Base-by-base conservation (phyloP, 2,329 filamentous ascomycete genomes). In the Phyllachora maydis region DNA sequence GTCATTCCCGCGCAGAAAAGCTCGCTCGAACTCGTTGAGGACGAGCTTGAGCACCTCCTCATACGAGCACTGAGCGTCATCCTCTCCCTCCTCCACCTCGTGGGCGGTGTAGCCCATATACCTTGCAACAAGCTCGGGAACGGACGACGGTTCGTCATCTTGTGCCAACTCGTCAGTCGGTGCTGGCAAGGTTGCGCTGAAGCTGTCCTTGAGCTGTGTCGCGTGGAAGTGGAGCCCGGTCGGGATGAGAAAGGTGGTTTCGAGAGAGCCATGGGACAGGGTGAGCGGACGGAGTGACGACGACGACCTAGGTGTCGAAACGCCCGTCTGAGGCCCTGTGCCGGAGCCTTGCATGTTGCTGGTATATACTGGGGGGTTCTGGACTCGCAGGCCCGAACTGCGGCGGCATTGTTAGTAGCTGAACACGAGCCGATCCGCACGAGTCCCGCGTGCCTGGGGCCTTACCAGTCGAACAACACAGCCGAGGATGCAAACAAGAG, bases 61-160 rank as follows among this genome's bases (percentile, higher is more conserved):
- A 46, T 88, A 92, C 21, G 79, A 85, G 32, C 81, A 82, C 34
- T 82, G 76, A 22, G 69, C 61, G 43, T 83, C 77, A 41, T 93
- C 85, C 43, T 95, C 88, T 27, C 81, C 82, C 39, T 90, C 78
- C 26, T 92, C 81, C 18, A 93, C 76, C 54, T 93, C 78, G 32
- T 66, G 58, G 33, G 85, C 82, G 30, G 93, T 65, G 45, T 81
- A 90, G 37, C 81, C 82, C 44, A 98, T 70, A 52, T 91, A 98
- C 46, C 85, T 70, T 31, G 81, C 83, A 16, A 98, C 81, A 30
- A 98, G 63, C 56, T 98, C 88, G 21, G 79, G 58, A 22, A 83
- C 70, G 13, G 90, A 98, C 18, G 88, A 95, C n/a, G 88, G 88
- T 59, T 98, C 90, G 39, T 98, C 88, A 58, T 98, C 90, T 46